Evolutionary conservation across 768 basidiomycete genomes (phyloP), one percentile per base, ranked within the genome.

Genomic region (Serendipita indica): DNA sequence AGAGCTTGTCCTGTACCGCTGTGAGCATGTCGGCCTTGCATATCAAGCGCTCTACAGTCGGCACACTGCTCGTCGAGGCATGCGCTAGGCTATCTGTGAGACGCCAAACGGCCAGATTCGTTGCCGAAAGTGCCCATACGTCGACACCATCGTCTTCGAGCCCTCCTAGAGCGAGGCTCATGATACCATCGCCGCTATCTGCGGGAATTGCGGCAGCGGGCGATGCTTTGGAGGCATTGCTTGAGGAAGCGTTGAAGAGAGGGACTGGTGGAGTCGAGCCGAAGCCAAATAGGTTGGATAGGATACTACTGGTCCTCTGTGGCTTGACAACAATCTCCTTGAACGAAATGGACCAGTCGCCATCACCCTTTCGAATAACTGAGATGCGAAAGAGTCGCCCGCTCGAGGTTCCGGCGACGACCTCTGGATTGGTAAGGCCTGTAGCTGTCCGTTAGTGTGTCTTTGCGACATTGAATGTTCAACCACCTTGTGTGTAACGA

Each of bases 101-200:
- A 30, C 74, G 78, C 87, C 87, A 90, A 60, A 74, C 77, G 65
- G 87, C 85, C 33, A 89, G 66, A 14, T 78, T 73, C 16, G 78
- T 81, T 57, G 84, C 82, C 2, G 83, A 78, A 35, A 87, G 70
- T 10, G 77, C 79, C 82, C 84, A 89, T 12, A 89, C 67, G 46
- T 82, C 76, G 61, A 73, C 69, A 12, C 79, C 79, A 16, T 75
- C 72, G 18, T 72, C 63, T 18, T 74, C 74, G 57, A 68, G 64
- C 1, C 70, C 65, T 4, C 77, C 79, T 16, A 76, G 27, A 72
- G 68, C 32, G 74, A 72, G 5, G 76, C 72, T 5, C 74, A 62
- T 27, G 49, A 54, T 30, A 7, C 6, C n/a, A 4, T 27, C 49
- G 22, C 13, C 22, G 3, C 30, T n/a, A 54, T 12, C 30, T 10